Evolutionary conservation across 129 eudicot genomes (phyloP), one percentile per base, ranked within the genome.

Genomic region (Lonicera japonica): DNA sequence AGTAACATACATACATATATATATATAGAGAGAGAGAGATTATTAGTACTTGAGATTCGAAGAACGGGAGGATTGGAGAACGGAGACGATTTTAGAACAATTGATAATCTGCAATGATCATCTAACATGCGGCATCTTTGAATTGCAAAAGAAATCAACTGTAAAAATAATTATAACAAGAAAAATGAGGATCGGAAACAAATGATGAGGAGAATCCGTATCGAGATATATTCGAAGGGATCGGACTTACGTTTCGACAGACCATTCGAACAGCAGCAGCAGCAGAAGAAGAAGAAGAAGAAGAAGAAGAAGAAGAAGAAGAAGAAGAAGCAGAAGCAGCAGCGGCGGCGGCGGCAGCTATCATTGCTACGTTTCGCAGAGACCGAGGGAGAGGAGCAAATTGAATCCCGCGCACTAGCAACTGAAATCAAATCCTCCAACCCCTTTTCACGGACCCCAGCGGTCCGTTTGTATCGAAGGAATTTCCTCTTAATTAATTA

Each of bases 31-130:
- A 15, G 66, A 53, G 65, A 47, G 65, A 65, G 41, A 43, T n/a
- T 13, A 11, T 22, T 23, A 29, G 36, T 82, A 72, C 97, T 76
- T 64, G 97, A 86, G 55, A 90, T 75, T 20, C 74, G 86, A 72
- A 81, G 68, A 16, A 66, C 58, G 17, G 80, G 77, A 64, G 77
- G 77, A 75, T 61, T 15, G 65, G 77, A 60, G 21, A 55, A 43
- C 11, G 77, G 73, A 67, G 65, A 59, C 29, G 70, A 66, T 75
- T 63, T 85, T 21, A 92, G 52, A 57, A 64, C 65, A 38, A 87
- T 83, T 46, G 98, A 73, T 67, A 92, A 75, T 71, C 91, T 75
- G 74, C 98, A 92, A 19, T 81, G 81, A 54, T 78, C 91, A 29
- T 72, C 95, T 12, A 82, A 82, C 45, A 56, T 60, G 51, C 91